Base-by-base conservation (phyloP, 2,329 filamentous ascomycete species). In the Penicillium griseofulvum region DNA sequence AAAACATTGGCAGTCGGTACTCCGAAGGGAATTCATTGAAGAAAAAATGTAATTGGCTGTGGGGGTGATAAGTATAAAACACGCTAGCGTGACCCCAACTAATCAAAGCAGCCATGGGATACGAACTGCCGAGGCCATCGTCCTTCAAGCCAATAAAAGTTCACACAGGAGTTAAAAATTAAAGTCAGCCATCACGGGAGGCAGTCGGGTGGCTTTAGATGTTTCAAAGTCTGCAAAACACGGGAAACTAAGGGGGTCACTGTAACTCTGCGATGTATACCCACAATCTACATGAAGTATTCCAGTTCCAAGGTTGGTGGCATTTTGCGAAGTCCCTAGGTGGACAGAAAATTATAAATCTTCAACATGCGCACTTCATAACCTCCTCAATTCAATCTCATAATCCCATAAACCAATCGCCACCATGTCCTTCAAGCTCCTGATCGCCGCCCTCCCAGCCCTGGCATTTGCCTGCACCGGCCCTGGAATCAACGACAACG, bases 401-500 rank as follows among this genome's bases (percentile, higher is more conserved):
- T 9, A 24, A 33, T n/a, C 9, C 17, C 8, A 34, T 16, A n/a
- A 7, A n/a, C 10, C 19, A 36, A 46, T 14, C 12, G 5, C 19
- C 44, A 34, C 11, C 19, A 46, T 46, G 44, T 46, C 44, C 11
- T 34, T 46, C 44, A 46, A 46, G 19, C 17, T 46, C 12, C 29
- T 46, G 6, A 31, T 46, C 19, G 31, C 29, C 19, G 19, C 44
- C 19, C 14, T 46, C 11, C 44, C 44, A n/a, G 44, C 19, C 9
- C 31, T 46, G 14, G 44, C 44, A 46, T 11, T 46, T 24, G 31
- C 44, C 29, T 46, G 44, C 19, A 46, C 44, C 14, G 44, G 44
- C 4, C 44, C 44, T 8, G 45, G 56, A 4, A 64, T 74, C 49
- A 76, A 75, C 55, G 53, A 54, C 14, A 70, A 68, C 10, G 74